These are phyloP conservation scores for Nakaseomyces nivariensis DNA, from an alignment of 1,139 yeast species.

Conservation along the genomic window DNA sequence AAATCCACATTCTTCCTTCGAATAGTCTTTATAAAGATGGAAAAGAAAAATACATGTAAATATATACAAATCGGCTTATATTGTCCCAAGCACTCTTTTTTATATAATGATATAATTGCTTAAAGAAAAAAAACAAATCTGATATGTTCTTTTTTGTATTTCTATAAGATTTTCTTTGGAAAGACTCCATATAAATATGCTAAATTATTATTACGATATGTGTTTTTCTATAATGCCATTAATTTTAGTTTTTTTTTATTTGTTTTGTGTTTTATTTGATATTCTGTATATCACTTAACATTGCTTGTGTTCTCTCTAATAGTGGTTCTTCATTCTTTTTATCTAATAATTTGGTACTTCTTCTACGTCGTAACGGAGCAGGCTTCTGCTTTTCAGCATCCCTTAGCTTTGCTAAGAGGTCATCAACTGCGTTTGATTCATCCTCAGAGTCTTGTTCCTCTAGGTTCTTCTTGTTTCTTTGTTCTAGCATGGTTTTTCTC, in stretches of 20 bases:
- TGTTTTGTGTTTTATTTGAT: constrained; percentile 5
- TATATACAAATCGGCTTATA: background rate
- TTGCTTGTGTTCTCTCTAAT: constrained; percentile 18
- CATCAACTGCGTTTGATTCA: constrained; percentile 20
- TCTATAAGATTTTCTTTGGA: too few relatives aligned
- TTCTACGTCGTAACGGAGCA: constrained; percentile 14
- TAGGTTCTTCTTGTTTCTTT: constrained; percentile 22
- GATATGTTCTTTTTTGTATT: too few relatives aligned
- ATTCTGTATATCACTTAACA: constrained; percentile 19
- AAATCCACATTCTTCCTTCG: constrained; percentile 14
- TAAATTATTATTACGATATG: background rate
- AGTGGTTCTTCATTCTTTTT: constrained; percentile 6
- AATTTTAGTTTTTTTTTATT: background rate
- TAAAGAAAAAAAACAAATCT: background rate
- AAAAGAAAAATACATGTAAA: background rate
- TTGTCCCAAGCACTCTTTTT: too few relatives aligned
- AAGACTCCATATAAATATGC: background rate
- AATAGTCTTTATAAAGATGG: background rate
- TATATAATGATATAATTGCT: background rate
- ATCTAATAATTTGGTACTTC: constrained; percentile 7
- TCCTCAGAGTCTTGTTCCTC: constrained; percentile 15
- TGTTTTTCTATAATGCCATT: background rate
- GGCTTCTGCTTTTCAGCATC: constrained; percentile 14
- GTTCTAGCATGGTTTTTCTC: constrained; percentile 54
- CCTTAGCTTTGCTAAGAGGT: constrained; percentile 20